Evolutionary conservation across 805 yeast genomes (phyloP).

Genomic region (Cyberlindnera amylophila): DNA sequence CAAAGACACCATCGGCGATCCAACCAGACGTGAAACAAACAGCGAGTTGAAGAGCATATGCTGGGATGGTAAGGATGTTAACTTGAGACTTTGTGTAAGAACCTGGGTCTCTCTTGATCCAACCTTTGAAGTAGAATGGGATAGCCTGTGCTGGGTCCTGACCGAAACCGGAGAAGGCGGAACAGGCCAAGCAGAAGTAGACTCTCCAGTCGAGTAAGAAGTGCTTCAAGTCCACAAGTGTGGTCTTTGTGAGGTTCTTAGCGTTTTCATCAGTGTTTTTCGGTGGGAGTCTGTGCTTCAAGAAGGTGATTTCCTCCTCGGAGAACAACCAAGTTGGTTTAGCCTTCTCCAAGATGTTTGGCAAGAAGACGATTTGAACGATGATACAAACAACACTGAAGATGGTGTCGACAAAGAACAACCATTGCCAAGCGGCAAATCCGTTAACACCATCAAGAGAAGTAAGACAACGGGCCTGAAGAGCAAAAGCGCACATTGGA

Average conservation of each 20-base stretch:
- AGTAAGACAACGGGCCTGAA: slow-evolving; percentile 48
- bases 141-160: slow-evolving; percentile 12
- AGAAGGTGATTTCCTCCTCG: slow-evolving; percentile 10
- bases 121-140: slow-evolving; percentile 13
- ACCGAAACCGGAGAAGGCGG: slow-evolving; percentile 8
- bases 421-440: slow-evolving; percentile 63
- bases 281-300: slow-evolving; percentile 13
- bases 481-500: slow-evolving; percentile 51
- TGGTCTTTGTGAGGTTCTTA: slow-evolving; percentile 1
- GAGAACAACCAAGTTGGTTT: slow-evolving; percentile 29
- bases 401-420: slow-evolving; percentile 60
- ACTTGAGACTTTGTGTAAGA: slow-evolving; percentile 11
- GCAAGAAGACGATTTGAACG: slow-evolving; percentile 19
- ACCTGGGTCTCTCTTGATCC: slow-evolving; percentile 7
- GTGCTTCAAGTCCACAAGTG: slow-evolving; percentile 6
- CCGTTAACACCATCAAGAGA: slow-evolving; percentile 42
- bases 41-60: slow-evolving; percentile 9
- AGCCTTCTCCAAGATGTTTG: slow-evolving; percentile 27
- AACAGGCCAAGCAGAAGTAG: slow-evolving; percentile 10
- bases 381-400: slow-evolving; percentile 36
- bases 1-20: slow-evolving; percentile 14
- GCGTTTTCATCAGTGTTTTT: slow-evolving; percentile 8
- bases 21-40: slow-evolving; percentile 11
- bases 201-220: slow-evolving; percentile 13
- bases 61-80: slow-evolving; percentile 9